Percentiles rank a stretch among this genome's conserved stretches.
phyloP scores from a whole-genome alignment of 441 rosid genomes.

The Breynia disticha region DNA sequence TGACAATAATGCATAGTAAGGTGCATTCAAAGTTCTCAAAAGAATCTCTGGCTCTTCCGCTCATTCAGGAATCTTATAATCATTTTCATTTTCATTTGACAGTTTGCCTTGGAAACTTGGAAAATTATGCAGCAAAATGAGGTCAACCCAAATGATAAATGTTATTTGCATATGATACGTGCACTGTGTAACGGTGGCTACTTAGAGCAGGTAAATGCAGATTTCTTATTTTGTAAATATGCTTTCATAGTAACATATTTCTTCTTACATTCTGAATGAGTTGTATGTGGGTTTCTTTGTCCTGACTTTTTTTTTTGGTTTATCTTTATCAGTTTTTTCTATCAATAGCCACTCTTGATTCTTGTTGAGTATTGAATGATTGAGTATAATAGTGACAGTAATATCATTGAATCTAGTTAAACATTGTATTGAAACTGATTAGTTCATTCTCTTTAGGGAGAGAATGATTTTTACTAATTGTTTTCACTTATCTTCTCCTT shows the following conservation, averaged over 20 bases:
- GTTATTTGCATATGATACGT: constrained; percentile 45
- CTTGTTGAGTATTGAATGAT: too few relatives aligned
- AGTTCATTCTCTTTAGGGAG: not conserved
- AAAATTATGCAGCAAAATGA: constrained; percentile 51
- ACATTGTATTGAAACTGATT: not conserved
- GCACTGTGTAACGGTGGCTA: constrained; percentile 78
- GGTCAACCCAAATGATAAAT: constrained; percentile 32
- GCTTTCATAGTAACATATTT: too few relatives aligned
- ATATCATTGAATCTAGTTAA: too few relatives aligned
- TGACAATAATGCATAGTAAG: too few relatives aligned
- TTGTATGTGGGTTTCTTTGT: too few relatives aligned
- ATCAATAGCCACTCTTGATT: too few relatives aligned
- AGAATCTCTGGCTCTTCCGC: too few relatives aligned
- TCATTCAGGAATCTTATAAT: not conserved
- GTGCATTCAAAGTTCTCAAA: too few relatives aligned
- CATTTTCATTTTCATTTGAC: constrained; percentile 21
- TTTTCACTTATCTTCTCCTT: constrained; percentile 14
- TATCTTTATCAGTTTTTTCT: too few relatives aligned
- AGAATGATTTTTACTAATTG: not conserved
- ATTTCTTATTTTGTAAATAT: not conserved
- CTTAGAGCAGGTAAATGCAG: constrained; percentile 55
- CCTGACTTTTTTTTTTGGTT: too few relatives aligned
- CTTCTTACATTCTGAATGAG: too few relatives aligned
- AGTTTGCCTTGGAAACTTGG: constrained; percentile 95
- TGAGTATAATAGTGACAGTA: too few relatives aligned